These are phyloP conservation scores for Haberlea rhodopensis DNA, from an alignment of 257 asterid species.

Conservation along the genomic window DNA sequence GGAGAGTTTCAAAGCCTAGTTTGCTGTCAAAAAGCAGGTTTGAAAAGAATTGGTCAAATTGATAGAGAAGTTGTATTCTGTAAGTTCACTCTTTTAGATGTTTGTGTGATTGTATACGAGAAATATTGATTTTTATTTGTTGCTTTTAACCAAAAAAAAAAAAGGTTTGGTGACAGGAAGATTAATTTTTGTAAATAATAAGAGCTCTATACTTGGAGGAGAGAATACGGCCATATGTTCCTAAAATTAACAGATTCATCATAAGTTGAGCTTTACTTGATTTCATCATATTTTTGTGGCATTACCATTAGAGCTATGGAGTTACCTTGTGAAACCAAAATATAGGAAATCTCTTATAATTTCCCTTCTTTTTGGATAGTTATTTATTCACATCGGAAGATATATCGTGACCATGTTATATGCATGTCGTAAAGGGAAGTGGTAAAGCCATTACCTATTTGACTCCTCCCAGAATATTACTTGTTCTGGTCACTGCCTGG, in stretches of 20 bases:
- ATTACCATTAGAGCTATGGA: background rate
- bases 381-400: constrained; percentile 76
- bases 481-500: constrained; percentile 96
- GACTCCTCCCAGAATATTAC: constrained; percentile 95
- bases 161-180: background rate
- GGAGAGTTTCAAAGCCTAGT: constrained; percentile 89
- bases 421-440: constrained; percentile 97
- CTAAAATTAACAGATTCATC: background rate
- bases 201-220: background rate
- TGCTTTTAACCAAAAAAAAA: background rate
- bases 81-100: constrained; percentile 28
- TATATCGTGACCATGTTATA: constrained; percentile 82
- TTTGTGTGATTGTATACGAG: background rate
- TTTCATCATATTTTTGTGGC: background rate
- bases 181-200: too few species aligned
- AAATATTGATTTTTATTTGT: background rate
- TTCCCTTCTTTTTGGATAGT: constrained; percentile 38
- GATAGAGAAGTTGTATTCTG: constrained; percentile 67
- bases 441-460: constrained; percentile 89
- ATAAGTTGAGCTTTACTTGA: background rate
- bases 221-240: background rate
- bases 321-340: background rate
- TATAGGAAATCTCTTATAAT: background rate
- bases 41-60: constrained; percentile 65
- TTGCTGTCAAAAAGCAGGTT: constrained; percentile 41